Evolutionary conservation across 148 eudicot genomes (phyloP).

Genomic region (Camellia sinensis): DNA sequence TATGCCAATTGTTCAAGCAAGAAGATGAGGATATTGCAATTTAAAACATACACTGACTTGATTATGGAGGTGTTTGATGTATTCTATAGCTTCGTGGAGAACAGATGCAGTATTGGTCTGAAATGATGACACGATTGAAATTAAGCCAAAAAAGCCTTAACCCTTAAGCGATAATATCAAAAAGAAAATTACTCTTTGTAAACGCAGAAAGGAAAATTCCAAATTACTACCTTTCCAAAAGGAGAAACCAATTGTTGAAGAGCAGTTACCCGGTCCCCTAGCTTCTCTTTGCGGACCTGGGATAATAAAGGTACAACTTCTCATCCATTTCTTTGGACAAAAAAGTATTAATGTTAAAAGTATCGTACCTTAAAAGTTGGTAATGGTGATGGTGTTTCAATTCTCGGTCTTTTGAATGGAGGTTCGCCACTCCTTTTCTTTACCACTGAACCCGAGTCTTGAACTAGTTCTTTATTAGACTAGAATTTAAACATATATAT

Average conservation of each 20-base stretch:
- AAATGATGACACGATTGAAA: slow-evolving; percentile 4
- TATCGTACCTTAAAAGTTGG: slow-evolving; percentile 83
- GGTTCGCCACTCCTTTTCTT: slow-evolving; percentile 45
- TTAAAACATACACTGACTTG: slow-evolving; percentile 70
- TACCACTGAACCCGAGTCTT: slow-evolving; percentile 20
- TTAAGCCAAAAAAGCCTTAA: neutral
- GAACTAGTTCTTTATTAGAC: slow-evolving; percentile 30
- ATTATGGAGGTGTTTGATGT: slow-evolving; percentile 91
- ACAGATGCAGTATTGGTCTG: slow-evolving; percentile 99
- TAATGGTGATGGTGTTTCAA: slow-evolving; percentile 72
- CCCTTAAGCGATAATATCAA: neutral
- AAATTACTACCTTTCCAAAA: slow-evolving; percentile 71
- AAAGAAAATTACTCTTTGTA: neutral
- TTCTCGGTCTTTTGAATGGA: slow-evolving; percentile 51
- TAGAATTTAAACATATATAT: neutral
- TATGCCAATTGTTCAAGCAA: neutral
- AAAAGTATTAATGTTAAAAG: too few species aligned
- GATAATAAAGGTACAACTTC: neutral
- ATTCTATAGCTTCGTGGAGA: slow-evolving; percentile 89
- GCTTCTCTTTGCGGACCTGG: slow-evolving; percentile 91
- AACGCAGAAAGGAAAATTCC: slow-evolving; percentile 8
- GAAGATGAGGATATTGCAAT: neutral
- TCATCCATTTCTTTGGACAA: neutral
- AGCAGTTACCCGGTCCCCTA: slow-evolving; percentile 90
- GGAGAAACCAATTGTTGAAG: slow-evolving; percentile 94